These are phyloP conservation scores for Ceratocystiopsis sp. DNA, from an alignment of 2,329 filamentous ascomycete species.

Conservation along the genomic window DNA sequence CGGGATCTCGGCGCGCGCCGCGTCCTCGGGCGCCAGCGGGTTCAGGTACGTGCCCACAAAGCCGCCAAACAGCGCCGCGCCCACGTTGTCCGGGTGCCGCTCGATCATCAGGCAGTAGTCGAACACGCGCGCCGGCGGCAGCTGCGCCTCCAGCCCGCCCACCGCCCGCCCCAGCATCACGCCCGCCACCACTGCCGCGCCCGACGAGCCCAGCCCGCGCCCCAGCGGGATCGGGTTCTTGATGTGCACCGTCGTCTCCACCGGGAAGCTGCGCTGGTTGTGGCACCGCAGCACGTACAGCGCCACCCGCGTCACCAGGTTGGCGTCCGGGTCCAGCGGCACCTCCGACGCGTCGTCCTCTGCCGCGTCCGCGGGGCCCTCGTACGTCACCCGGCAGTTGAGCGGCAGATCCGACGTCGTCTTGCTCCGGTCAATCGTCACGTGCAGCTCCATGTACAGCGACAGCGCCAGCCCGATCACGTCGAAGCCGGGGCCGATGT, in stretches of 20 bases:
- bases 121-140: conserved; percentile 68
- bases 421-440: conserved; percentile 52
- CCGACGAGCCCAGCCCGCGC: conserved; percentile 83
- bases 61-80: conserved; percentile 84
- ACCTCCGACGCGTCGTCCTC: conserved; percentile 51
- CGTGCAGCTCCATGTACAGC: conserved; percentile 77
- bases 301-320: conserved; percentile 86
- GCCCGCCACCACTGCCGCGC: conserved; percentile 86
- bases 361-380: conserved; percentile 31
- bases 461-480: conserved; percentile 91
- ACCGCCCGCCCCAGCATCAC: conserved; percentile 87
- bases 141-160: conserved; percentile 47
- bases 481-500: conserved; percentile 95
- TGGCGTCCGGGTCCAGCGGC: conserved; percentile 65
- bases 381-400: conserved; percentile 84
- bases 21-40: conserved; percentile 75
- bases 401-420: conserved; percentile 41
- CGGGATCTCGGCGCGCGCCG: conserved; percentile 82
- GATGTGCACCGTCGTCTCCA: conserved; percentile 81
- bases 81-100: conserved; percentile 86
- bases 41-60: conserved; percentile 96
- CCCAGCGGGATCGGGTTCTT: conserved; percentile 90
- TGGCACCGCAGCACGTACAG: conserved; percentile 92
- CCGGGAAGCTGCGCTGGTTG: conserved; percentile 66
- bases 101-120: conserved; percentile 98